These are phyloP conservation scores for Coemansia sp. DNA, from an alignment of 192 early-diverging fungal species.

Conservation along the genomic window DNA sequence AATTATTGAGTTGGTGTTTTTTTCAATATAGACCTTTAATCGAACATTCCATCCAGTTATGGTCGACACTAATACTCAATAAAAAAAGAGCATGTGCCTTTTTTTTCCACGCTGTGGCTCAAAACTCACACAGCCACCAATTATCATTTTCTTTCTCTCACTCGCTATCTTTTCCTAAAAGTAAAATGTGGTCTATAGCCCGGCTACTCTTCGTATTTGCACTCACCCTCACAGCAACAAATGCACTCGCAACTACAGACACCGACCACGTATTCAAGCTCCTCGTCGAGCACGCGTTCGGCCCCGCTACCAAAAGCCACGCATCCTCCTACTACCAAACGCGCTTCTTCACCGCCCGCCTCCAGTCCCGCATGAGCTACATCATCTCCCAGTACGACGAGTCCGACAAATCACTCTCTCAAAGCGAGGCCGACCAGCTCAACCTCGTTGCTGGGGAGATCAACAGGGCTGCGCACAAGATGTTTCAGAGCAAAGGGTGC, in stretches of 20 bases:
- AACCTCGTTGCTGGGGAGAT: slow-evolving; percentile 33
- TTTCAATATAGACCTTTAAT: no score
- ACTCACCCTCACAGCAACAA: not conserved
- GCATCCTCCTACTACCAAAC: slow-evolving; percentile 34
- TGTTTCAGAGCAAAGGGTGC: slow-evolving; percentile 38
- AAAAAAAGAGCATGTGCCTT: no score
- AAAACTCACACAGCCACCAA: no score
- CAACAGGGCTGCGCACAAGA: slow-evolving; percentile 37
- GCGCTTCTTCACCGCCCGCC: slow-evolving; percentile 40
- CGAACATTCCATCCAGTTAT: no score
- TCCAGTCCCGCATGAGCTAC: slow-evolving; percentile 41
- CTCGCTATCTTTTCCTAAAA: no score
- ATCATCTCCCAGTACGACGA: slow-evolving; percentile 16
- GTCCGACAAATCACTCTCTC: slow-evolving; percentile 10
- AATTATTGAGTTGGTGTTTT: no score
- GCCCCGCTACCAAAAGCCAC: slow-evolving; percentile 22
- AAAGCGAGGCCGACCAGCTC: slow-evolving; percentile 33
- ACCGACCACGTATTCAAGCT: slow-evolving; percentile 6
- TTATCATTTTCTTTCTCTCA: not conserved
- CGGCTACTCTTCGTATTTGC: not conserved
- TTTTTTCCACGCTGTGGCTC: no score
- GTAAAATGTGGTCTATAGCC: not conserved
- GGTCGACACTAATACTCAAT: no score
- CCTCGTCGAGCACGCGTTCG: slow-evolving; percentile 35
- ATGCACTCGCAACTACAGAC: not conserved